A percentile compares a stretch with the other conserved stretches of the same genome.
Evolutionary conservation across 2,329 filamentous ascomycete species (phyloP).

Genomic region (Talaromyces pinophilus): DNA sequence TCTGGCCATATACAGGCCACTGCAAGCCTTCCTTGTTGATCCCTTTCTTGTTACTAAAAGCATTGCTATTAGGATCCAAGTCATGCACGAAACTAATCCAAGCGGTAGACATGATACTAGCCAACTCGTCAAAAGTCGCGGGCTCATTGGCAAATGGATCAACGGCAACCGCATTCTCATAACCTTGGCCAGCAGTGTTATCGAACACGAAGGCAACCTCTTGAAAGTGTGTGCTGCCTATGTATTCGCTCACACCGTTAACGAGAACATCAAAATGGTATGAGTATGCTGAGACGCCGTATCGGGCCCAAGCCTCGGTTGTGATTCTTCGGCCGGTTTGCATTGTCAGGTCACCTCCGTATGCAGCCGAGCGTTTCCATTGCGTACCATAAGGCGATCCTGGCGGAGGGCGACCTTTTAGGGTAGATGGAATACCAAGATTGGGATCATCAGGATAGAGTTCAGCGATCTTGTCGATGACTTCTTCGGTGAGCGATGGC

Average conservation of each 20-base stretch:
- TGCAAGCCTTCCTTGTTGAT: constrained; percentile 16
- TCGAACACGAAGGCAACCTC: constrained; percentile 20
- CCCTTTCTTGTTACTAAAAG: constrained; percentile 10
- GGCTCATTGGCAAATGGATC: constrained; percentile 21
- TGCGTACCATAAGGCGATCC: constrained; percentile 8
- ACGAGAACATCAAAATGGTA: constrained; percentile 22
- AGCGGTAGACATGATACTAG: constrained; percentile 17
- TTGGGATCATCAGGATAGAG: constrained; percentile 18
- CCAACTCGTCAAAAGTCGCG: constrained; percentile 10
- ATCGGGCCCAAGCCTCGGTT: constrained; percentile 13
- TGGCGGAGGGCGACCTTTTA: constrained; percentile 5
- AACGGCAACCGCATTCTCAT: constrained; percentile 8
- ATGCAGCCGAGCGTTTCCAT: constrained; percentile 21
- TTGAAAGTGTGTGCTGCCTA: constrained; percentile 15
- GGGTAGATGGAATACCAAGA: constrained; percentile 16
- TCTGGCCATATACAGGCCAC: constrained; percentile 15
- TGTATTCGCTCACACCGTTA: background rate
- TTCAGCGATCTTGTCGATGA: constrained; percentile 3
- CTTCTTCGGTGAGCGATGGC: constrained; percentile 1
- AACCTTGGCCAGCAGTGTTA: constrained; percentile 16
- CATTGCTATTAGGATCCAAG: constrained; percentile 21
- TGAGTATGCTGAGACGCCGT: constrained; percentile 8
- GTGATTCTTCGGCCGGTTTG: constrained; percentile 12
- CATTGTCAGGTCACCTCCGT: constrained; percentile 19
- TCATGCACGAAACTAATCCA: constrained; percentile 23